Evolutionary conservation across 768 basidiomycete genomes (phyloP), one percentile per base, ranked within the genome.

Genomic region (Leccinum variicolor): DNA sequence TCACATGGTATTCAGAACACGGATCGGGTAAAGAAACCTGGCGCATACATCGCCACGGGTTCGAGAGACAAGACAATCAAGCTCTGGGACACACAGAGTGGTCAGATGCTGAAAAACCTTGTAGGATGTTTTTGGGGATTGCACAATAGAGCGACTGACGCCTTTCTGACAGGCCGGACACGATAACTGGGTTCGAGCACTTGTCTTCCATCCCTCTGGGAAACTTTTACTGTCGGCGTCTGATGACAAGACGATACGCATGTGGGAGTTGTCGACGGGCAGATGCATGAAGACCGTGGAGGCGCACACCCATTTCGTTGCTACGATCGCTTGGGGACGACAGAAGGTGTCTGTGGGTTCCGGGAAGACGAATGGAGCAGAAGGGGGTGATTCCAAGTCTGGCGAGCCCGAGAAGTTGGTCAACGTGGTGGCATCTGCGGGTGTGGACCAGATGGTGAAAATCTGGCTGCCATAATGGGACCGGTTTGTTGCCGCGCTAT

Each of bases 11-110:
- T 49, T 50, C 56, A 86, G 83, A 79, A 79, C 60, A 82, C 78
- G 48, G 84, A 84, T 59, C 72, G 63, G 50, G 68, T 64, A 43
- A 84, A 79, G 70, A 80, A 73, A 56, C 80, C 72, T 50, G 86
- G 78, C 14, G 66, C 77, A 25, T 94, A 85, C 68, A 79, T 90
- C 8, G 86, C 86, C 10, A 94, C 92, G 14, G 93, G 92, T 13
- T 87, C 90, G 31, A 81, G 94, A 72, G 94, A 98, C 76, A 96
- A 93, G 79, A 85, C 85, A 5, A 91, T 97, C 76, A 91, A 89
- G 66, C 72, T 98, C 17, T 98, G 94, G 94, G 94, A 97, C 66
- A 80, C 85, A 0, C 80, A 85, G 59, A 86, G 84, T 47, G 94
- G 95, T 5, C 92, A 92, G 70, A 80, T 90, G 71, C 71, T 94